These are phyloP conservation scores for Hanseniaspora clermontiae DNA, from an alignment of 805 yeast species.

Conservation along the genomic window DNA sequence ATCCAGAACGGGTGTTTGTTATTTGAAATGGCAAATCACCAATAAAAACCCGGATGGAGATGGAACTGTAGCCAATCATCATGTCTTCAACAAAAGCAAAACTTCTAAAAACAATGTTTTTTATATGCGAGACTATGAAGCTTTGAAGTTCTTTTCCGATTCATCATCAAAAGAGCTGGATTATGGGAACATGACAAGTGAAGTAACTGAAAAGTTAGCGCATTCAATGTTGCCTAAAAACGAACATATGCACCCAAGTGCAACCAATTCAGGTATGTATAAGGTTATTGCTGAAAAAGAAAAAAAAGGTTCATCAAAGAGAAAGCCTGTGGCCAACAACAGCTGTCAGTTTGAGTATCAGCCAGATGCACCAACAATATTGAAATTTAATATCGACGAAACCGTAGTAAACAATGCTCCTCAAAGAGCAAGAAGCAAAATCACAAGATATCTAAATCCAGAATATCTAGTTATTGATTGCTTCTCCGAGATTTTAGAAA, in stretches of 20 bases:
- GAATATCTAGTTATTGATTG: constrained; percentile 34
- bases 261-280: constrained; percentile 11
- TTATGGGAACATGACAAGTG: not conserved
- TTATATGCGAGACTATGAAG: constrained; percentile 13
- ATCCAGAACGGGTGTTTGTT: constrained; percentile 56
- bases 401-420: constrained; percentile 10
- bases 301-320: constrained; percentile 32
- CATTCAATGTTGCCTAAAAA: not conserved
- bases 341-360: constrained; percentile 38
- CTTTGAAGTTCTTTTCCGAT: constrained; percentile 1
- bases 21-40: constrained; percentile 47
- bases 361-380: constrained; percentile 26
- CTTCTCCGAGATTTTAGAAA: constrained; percentile 29
- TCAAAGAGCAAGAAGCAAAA: not conserved
- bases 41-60: constrained; percentile 28
- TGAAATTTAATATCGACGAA: constrained; percentile 33
- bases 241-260: constrained; percentile 11
- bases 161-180: not conserved
- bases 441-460: constrained; percentile 25
- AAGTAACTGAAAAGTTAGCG: not conserved
- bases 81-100: constrained; percentile 32
- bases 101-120: constrained; percentile 18
- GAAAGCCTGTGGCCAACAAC: constrained; percentile 38
- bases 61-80: constrained; percentile 16
- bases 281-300: constrained; percentile 16